Evolutionary conservation across 805 yeast genomes (phyloP).

Genomic region (Metschnikowia amazonensis): DNA sequence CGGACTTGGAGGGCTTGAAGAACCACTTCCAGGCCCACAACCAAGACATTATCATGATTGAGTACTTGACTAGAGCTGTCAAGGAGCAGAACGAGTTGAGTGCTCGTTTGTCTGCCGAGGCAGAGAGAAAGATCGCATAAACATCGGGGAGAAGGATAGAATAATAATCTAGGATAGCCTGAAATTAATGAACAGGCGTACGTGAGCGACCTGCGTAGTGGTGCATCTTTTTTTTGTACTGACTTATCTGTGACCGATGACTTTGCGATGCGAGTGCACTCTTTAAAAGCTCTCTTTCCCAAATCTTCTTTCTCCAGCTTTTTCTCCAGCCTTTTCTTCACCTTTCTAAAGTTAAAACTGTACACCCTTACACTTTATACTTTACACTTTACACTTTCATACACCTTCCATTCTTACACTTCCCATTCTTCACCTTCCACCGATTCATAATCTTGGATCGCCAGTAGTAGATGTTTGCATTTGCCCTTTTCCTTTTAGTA

Average conservation of each 20-base stretch:
- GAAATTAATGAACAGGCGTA: conserved; percentile 3
- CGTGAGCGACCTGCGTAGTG: not conserved
- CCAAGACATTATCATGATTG: conserved; percentile 78
- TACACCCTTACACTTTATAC: not conserved
- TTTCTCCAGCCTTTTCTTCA: not conserved
- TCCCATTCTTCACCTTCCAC: not conserved
- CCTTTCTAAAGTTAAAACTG: not conserved
- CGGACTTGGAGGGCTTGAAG: conserved; percentile 51
- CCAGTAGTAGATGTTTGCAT: conserved; percentile 3
- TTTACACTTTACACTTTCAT: not conserved
- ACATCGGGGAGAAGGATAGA: conserved; percentile 3
- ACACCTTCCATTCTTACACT: not conserved
- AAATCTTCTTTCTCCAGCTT: not conserved
- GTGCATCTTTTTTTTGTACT: not conserved
- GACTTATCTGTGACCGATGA: not conserved
- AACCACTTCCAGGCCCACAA: conserved; percentile 63
- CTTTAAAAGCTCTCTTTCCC: no score
- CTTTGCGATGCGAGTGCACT: not conserved
- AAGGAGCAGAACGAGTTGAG: conserved; percentile 81
- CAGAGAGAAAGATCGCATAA: conserved; percentile 19
- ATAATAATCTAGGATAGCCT: conserved; percentile 4
- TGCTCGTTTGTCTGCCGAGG: conserved; percentile 60
- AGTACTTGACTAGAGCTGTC: conserved; percentile 76
- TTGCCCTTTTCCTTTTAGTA: not conserved
- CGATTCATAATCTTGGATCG: not conserved